Base-by-base conservation (phyloP, 495 filamentous ascomycete genomes). In the Parathielavia appendiculata region DNA sequence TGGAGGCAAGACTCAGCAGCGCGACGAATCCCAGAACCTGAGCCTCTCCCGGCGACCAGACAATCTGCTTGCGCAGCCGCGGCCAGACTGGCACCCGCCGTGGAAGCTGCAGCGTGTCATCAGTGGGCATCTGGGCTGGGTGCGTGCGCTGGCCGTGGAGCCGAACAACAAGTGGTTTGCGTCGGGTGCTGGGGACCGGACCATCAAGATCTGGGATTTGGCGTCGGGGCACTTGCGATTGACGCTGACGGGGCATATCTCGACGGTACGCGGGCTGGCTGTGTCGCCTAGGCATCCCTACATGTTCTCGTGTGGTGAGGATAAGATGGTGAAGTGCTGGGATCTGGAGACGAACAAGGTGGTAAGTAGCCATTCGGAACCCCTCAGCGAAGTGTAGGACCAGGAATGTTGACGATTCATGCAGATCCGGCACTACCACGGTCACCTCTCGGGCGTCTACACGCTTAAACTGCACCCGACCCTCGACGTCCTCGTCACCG, bases 301-400 rank as follows among this genome's bases (percentile, higher is more conserved):
- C 69, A 81, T 99, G 36, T 99, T 97, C 73, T 95, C 90, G 14
- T 97, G 95, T 64, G 95, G 89, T 51, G 95, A 99, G 72, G 95
- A 99, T 71, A 99, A 99, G 81, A 97, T 96, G 91, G 95, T 99
- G 38, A 97, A 97, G 74, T 97, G 95, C 76, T 99, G 95, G 95
- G 95, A 99, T 76, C 73, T 99, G 63, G 95, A 99, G 69, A 93
- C 90, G 9, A 99, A 99, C 72, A 96, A 95, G 73, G 95, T 99
- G 54, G 57, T 59, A 11, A 54, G 57, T 59, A 59, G 23, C 17
- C 10, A 10, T 40, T 16, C 12, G 12, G 5, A 14, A 36, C 32
- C 2, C 14, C 3, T 16, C 22, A 38, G 11, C 13, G 39, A 16
- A 43, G 11, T 11, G 16, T 16, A 19, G 11, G 1, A 13, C 22